Evolutionary conservation across 345 rosid genomes (phyloP).

Genomic region (Trapa incisa): DNA sequence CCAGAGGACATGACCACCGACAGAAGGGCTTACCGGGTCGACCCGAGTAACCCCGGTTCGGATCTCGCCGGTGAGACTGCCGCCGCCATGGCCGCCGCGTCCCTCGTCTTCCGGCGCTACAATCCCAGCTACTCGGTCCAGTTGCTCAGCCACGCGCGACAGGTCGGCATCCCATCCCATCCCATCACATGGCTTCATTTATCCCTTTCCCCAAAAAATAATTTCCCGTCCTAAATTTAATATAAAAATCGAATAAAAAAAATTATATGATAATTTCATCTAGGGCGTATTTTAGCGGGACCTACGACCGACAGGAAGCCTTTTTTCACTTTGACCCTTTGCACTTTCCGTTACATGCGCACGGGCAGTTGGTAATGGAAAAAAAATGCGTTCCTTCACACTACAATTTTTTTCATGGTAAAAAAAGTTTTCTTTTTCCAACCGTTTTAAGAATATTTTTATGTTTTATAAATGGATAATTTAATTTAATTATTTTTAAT

Average conservation of each 20-base stretch:
- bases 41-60: constrained; percentile 27
- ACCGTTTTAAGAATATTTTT: too few relatives aligned
- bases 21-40: constrained; percentile 24
- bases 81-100: constrained; percentile 41
- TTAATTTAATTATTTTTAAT: too few relatives aligned
- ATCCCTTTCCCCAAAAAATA: not conserved
- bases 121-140: constrained; percentile 24
- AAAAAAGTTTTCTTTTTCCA: too few relatives aligned
- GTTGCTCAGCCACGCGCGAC: constrained; percentile 31
- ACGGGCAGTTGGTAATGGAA: not conserved
- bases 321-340: not conserved
- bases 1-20: constrained; percentile 52
- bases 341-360: not conserved
- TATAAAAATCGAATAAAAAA: too few relatives aligned
- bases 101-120: constrained; percentile 27
- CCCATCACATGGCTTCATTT: not conserved
- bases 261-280: too few relatives aligned
- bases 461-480: too few relatives aligned
- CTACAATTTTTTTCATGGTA: too few relatives aligned
- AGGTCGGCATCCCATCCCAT: constrained; percentile 14
- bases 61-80: constrained; percentile 50
- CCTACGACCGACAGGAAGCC: constrained; percentile 1
- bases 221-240: not conserved
- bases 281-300: not conserved
- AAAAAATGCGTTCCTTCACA: too few relatives aligned